Evolutionary conservation across 176 grass and related monocot species (phyloP).

Genomic region (Oryza glaberrima): DNA sequence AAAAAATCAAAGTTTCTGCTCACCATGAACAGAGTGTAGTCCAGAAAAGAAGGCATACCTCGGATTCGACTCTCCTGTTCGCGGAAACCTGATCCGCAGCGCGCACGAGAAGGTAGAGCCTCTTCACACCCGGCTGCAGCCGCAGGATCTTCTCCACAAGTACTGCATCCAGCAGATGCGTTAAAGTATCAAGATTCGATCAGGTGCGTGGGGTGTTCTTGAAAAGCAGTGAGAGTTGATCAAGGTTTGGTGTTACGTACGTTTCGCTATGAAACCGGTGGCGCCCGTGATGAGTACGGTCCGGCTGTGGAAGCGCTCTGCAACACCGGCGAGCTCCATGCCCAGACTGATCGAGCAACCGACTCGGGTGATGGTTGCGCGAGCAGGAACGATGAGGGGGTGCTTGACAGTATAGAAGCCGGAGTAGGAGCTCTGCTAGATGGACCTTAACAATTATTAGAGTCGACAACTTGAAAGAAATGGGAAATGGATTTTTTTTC

Average conservation of each 20-base stretch:
- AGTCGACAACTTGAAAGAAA: too few species aligned
- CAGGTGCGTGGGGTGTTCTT: too few species aligned
- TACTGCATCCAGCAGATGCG: background rate
- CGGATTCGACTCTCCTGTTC: background rate
- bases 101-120: conserved; percentile 40
- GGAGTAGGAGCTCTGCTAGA: too few species aligned
- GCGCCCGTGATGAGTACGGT: conserved; percentile 32
- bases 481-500: too few species aligned
- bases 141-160: conserved; percentile 42
- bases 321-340: conserved; percentile 4
- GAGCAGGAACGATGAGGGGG: too few species aligned
- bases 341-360: too few species aligned
- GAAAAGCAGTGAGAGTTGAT: background rate
- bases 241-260: background rate
- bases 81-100: conserved; percentile 20
- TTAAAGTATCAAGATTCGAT: background rate
- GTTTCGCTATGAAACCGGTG: conserved; percentile 42
- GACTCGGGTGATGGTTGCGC: too few species aligned
- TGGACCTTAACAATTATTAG: too few species aligned
- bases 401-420: too few species aligned
- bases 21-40: too few species aligned
- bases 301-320: conserved; percentile 15
- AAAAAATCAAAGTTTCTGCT: too few species aligned
- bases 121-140: conserved; percentile 21
- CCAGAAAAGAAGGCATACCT: background rate